Evolutionary conservation across 2,329 filamentous ascomycete species (phyloP), one percentile per base, ranked within the genome.

Genomic region (Scytalidium sp.): DNA sequence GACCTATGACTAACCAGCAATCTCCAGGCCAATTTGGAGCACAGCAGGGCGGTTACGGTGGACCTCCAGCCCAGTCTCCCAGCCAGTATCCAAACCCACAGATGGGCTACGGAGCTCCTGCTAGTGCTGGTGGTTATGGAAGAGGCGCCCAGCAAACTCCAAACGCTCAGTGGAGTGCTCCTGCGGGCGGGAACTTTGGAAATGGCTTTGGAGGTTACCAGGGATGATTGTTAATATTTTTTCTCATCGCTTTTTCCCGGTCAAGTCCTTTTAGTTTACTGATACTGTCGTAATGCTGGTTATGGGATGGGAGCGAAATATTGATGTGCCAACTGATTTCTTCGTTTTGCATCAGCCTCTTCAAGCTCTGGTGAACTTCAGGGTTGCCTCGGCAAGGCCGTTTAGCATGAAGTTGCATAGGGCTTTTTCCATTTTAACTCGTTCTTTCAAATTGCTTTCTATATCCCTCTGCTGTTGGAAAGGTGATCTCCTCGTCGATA

Each of bases 41-140:
- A 60, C 86, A 88, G 68, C 84, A 85, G 64, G 81, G 80, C 59
- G 81, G 79, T 65, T 91, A 85, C 63, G 79, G 77, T 51, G 81
- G 77, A 40, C 79, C 81, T 17, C 79, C 81, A 55, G 75, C 78
- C 22, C 81, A 81, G 64, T 84, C 83, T 50, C 81, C 82, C 23
- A 80, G 76, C 32, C 79, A 75, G 41, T 85, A 84, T 67, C 80
- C 77, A 59, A 82, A 79, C 58, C 84, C 85, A 63, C 84, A 85
- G 64, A 87, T 88, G 79, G 80, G 80, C 56, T 89, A 88, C 71
- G 86, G 79, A 63, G 84, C 76, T 56, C 86, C 80, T 60, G 80
- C 85, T 59, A 94, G 87, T 65, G 87, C 88, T 60, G 90, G 88
- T 61, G 90, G 90, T 54, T 96, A 91, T 65, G 90, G 89, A 55